phyloP scores from a whole-genome alignment of 1,284 basidiomycete genomes.

The Cutaneotrichosporon sp. region DNA sequence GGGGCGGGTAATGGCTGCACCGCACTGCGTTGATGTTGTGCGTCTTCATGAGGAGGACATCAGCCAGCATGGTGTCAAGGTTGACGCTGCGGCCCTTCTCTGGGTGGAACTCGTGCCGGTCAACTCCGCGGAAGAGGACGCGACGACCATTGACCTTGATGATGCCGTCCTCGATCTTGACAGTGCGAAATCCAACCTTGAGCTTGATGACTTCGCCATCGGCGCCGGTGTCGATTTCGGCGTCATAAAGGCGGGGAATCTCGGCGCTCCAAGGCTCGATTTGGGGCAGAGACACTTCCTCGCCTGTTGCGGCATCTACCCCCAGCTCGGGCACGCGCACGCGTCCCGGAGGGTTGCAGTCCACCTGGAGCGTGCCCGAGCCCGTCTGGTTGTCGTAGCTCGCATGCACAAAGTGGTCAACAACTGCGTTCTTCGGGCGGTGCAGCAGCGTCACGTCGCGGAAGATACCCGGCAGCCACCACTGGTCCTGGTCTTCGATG shows the following conservation, averaged over 20 bases:
- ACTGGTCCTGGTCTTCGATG: slow-evolving; percentile 27
- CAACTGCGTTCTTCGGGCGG: slow-evolving; percentile 14
- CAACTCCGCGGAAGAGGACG: slow-evolving; percentile 22
- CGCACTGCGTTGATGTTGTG: slow-evolving; percentile 30
- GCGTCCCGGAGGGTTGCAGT: slow-evolving; percentile 12
- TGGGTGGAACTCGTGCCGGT: slow-evolving; percentile 29
- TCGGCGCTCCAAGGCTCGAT: slow-evolving; percentile 27
- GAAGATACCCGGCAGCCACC: slow-evolving; percentile 30
- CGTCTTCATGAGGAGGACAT: slow-evolving; percentile 26
- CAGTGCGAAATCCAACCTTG: slow-evolving; percentile 27
- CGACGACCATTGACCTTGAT: slow-evolving; percentile 28
- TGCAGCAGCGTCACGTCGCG: slow-evolving; percentile 22
- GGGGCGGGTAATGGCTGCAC: slow-evolving; percentile 24
- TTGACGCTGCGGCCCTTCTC: slow-evolving; percentile 16
- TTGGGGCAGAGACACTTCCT: background rate
- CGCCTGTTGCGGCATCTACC: slow-evolving; percentile 16
- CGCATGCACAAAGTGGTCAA: slow-evolving; percentile 21
- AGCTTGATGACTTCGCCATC: slow-evolving; percentile 18
- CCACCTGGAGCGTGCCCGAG: slow-evolving; percentile 20
- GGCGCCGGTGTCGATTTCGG: background rate
- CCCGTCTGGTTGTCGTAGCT: slow-evolving; percentile 16
- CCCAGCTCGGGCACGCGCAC: slow-evolving; percentile 20
- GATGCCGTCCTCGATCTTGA: slow-evolving; percentile 13
- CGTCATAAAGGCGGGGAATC: slow-evolving; percentile 17
- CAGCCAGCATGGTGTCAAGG: slow-evolving; percentile 20